These are phyloP conservation scores for Marasmius fiardii DNA, from an alignment of 1,284 basidiomycete genomes.

Conservation along the genomic window DNA sequence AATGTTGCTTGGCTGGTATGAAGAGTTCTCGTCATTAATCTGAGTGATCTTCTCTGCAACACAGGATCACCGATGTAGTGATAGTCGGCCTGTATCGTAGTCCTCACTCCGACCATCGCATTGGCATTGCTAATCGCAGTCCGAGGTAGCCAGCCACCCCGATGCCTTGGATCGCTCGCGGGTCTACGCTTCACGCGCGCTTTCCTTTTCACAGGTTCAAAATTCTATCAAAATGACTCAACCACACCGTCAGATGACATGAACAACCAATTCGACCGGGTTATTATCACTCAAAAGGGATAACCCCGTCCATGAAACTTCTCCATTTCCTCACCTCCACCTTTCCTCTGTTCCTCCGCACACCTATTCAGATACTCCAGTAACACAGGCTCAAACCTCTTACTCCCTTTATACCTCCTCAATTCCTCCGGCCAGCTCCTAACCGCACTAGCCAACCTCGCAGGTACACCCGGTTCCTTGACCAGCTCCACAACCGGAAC, in stretches of 20 bases:
- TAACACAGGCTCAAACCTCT: slow-evolving; percentile 41
- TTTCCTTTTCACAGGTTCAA: too few species aligned
- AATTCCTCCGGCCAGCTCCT: slow-evolving; percentile 71
- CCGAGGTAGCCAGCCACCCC: too few species aligned
- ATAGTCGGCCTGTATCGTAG: too few species aligned
- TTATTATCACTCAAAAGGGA: slow-evolving; percentile 1
- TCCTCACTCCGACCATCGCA: too few species aligned
- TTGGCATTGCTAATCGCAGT: too few species aligned
- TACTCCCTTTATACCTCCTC: slow-evolving; percentile 56
- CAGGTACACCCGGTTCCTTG: slow-evolving; percentile 62
- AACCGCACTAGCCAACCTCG: slow-evolving; percentile 64
- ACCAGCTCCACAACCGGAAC: slow-evolving; percentile 57
- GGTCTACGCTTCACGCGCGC: too few species aligned
- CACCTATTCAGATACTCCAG: slow-evolving; percentile 46
- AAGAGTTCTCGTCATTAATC: too few species aligned
- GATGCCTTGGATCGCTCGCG: too few species aligned
- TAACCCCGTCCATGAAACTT: slow-evolving; percentile 6
- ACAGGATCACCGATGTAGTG: too few species aligned
- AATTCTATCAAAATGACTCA: too few species aligned
- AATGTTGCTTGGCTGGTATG: too few species aligned
- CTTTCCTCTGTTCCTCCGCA: slow-evolving; percentile 26
- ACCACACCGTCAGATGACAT: neutral
- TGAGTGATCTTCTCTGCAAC: too few species aligned
- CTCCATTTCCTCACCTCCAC: slow-evolving; percentile 5
- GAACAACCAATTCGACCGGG: neutral